phyloP scores from a whole-genome alignment of 129 eudicot genomes.

The carrot (Daucus carota) region DH1_v3.0 NC_030388.2:31898001-31898500 shows the following conservation, averaged over 20 bases:
- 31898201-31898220: constrained; percentile 19
- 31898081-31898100: not conserved
- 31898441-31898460: constrained; percentile 49
- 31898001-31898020: not conserved
- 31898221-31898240: constrained; percentile 37
- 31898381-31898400: constrained; percentile 57
- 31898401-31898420: constrained; percentile 64
- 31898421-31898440: constrained; percentile 33
- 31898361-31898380: constrained; percentile 5
- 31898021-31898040: no score
- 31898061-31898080: not conserved
- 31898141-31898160: constrained; percentile 82
- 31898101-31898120: not conserved
- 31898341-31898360: no score
- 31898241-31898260: no score
- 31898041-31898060: not conserved
- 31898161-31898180: constrained; percentile 54
- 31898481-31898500: constrained; percentile 78
- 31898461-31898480: constrained; percentile 34
- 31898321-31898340: no score
- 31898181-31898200: constrained; percentile 48
- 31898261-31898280: no score
- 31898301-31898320: no score
- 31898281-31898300: no score
- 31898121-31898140: constrained; percentile 53